Conservation (phyloP, 1,284 basidiomycete species). For the Flammula alnicola region DNA sequence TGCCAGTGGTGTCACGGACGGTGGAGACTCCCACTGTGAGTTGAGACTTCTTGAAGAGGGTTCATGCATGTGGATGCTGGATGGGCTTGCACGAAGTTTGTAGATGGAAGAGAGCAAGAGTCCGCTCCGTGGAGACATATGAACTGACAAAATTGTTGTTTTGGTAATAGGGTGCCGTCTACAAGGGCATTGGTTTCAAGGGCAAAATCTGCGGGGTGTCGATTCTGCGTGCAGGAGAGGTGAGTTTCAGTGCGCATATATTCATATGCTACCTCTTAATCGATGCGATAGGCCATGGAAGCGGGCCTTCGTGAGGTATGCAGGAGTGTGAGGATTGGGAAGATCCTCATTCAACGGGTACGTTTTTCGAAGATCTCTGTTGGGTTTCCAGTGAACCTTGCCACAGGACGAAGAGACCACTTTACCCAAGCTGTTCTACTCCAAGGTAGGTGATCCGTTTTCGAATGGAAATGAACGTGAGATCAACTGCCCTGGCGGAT, state of each 20-base stretch:
- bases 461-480: too few species aligned
- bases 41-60: conserved; percentile 8
- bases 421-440: conserved; percentile 88
- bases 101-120: background rate
- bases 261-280: too few species aligned
- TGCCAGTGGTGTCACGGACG: conserved; percentile 88
- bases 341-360: conserved; percentile 94
- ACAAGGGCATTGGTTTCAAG: conserved; percentile 90
- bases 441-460: conserved; percentile 63
- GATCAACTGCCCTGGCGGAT: too few species aligned
- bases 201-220: conserved; percentile 96
- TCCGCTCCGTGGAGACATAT: background rate
- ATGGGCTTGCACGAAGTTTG: background rate
- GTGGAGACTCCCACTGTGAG: conserved; percentile 79
- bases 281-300: conserved; percentile 89
- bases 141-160: background rate
- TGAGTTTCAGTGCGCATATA: too few species aligned
- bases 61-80: too few species aligned
- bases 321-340: conserved; percentile 88
- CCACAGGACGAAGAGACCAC: conserved; percentile 89
- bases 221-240: conserved; percentile 88
- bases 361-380: conserved; percentile 11
- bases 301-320: conserved; percentile 93
- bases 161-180: conserved; percentile 68
- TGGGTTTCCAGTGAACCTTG: background rate